Conservation (phyloP, 2,329 filamentous ascomycete genomes). For the Leptoxyphium fumago region DNA sequence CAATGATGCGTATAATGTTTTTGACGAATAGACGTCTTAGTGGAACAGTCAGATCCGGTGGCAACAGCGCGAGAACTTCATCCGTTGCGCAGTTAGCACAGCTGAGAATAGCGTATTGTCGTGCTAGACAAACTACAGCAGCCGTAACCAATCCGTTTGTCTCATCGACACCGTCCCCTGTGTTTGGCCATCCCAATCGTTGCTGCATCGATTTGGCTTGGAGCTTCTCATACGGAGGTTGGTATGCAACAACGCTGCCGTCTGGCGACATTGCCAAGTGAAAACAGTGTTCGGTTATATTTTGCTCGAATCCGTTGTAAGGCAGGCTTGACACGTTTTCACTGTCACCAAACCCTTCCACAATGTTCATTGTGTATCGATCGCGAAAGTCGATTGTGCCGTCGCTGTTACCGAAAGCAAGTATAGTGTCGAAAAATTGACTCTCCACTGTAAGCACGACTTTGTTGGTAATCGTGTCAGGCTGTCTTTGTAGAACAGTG, state of each 20-base stretch:
- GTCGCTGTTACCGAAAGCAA: conserved; percentile 65
- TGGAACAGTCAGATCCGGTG: conserved; percentile 34
- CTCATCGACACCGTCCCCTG: conserved; percentile 14
- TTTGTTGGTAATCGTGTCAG: conserved; percentile 55
- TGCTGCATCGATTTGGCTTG: conserved; percentile 16
- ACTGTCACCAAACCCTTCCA: conserved; percentile 49
- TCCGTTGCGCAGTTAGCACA: conserved; percentile 33
- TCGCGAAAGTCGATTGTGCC: conserved; percentile 71
- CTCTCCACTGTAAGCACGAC: conserved; percentile 53
- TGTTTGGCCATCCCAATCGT: conserved; percentile 15
- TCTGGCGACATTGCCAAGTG: conserved; percentile 34
- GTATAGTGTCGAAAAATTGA: conserved; percentile 53
- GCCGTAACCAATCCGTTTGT: conserved; percentile 15
- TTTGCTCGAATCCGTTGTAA: conserved; percentile 65
- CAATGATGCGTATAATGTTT: conserved; percentile 51
- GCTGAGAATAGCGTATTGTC: conserved; percentile 18
- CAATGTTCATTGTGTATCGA: conserved; percentile 47
- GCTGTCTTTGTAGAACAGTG: conserved; percentile 45
- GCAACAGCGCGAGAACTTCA: conserved; percentile 32
- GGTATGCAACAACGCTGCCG: conserved; percentile 29
- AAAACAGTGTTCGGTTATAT: conserved; percentile 41
- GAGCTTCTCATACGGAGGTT: conserved; percentile 29
- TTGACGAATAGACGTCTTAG: conserved; percentile 47
- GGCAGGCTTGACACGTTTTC: conserved; percentile 54
- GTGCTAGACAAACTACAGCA: conserved; percentile 19